A percentile compares a stretch with the other conserved stretches of the same genome.
Conservation (phyloP, 2,329 filamentous ascomycete species). For the Bipolaris victoriae region DNA sequence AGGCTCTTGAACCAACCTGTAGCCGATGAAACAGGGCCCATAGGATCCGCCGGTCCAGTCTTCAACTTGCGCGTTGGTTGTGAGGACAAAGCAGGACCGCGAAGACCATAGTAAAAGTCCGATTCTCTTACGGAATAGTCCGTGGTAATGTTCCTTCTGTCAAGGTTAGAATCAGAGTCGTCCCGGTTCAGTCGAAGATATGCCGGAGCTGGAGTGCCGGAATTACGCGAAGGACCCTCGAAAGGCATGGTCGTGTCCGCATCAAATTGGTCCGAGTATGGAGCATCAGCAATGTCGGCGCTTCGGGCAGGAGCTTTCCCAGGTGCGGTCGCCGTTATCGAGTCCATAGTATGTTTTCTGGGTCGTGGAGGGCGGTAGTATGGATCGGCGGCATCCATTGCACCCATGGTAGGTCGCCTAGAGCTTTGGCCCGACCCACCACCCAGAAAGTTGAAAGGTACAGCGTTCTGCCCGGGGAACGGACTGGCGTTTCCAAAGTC, state of each 20-base stretch:
- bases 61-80: constrained; percentile 82
- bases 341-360: constrained; percentile 64
- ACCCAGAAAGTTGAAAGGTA: constrained; percentile 73
- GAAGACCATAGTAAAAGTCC: constrained; percentile 94
- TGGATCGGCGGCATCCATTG: constrained; percentile 64
- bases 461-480: constrained; percentile 74
- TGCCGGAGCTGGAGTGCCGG: constrained; percentile 51
- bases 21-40: constrained; percentile 85
- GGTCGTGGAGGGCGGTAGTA: constrained; percentile 87
- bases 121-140: constrained; percentile 95
- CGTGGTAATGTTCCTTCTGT: constrained; percentile 63
- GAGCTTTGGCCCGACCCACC: constrained; percentile 51
- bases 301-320: constrained; percentile 55
- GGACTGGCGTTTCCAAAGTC: constrained; percentile 66
- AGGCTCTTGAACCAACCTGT: constrained; percentile 80
- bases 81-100: constrained; percentile 84
- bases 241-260: constrained; percentile 36
- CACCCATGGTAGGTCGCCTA: constrained; percentile 46
- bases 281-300: constrained; percentile 55
- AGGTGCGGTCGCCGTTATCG: constrained; percentile 55
- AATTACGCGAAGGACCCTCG: constrained; percentile 43
- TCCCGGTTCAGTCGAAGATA: constrained; percentile 58
- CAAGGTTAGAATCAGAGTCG: constrained; percentile 61
- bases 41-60: constrained; percentile 93
- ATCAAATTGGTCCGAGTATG: constrained; percentile 54